Conservation (phyloP, 768 basidiomycete species). For the Panaeolus papilionaceus region DNA sequence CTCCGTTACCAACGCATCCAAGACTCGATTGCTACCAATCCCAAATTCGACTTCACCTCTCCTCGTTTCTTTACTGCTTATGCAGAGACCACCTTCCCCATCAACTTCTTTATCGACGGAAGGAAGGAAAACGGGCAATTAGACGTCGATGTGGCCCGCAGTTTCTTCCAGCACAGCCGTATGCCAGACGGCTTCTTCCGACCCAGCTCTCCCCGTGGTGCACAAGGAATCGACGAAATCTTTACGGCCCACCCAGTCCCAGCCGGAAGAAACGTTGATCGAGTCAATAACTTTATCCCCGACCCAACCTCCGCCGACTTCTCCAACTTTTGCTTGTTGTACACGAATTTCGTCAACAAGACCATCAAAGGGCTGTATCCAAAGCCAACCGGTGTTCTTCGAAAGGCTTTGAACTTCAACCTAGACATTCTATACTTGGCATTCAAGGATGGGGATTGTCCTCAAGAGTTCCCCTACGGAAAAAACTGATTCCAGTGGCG, state of each 20-base stretch:
- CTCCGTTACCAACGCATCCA: conserved; percentile 32
- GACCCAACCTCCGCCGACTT: conserved; percentile 30
- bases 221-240: conserved; percentile 23
- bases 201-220: conserved; percentile 22
- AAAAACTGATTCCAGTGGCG: background rate
- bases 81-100: conserved; percentile 32
- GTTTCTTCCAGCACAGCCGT: conserved; percentile 28
- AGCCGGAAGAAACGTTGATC: conserved; percentile 28
- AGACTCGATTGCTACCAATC: conserved; percentile 34
- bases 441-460: conserved; percentile 21
- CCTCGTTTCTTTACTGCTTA: conserved; percentile 33
- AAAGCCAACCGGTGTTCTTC: conserved; percentile 27
- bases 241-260: conserved; percentile 25
- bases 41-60: conserved; percentile 30
- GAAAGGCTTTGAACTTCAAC: conserved; percentile 28
- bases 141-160: conserved; percentile 28
- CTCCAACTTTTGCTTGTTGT: conserved; percentile 27
- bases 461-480: conserved; percentile 27
- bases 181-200: conserved; percentile 31
- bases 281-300: conserved; percentile 28
- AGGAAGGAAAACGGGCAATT: conserved; percentile 30
- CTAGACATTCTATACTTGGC: conserved; percentile 24
- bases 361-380: conserved; percentile 31
- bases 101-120: conserved; percentile 34
- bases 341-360: conserved; percentile 29